Evolutionary conservation across 2,329 filamentous ascomycete species (phyloP).

Genomic region (Sporothrix pallida): DNA sequence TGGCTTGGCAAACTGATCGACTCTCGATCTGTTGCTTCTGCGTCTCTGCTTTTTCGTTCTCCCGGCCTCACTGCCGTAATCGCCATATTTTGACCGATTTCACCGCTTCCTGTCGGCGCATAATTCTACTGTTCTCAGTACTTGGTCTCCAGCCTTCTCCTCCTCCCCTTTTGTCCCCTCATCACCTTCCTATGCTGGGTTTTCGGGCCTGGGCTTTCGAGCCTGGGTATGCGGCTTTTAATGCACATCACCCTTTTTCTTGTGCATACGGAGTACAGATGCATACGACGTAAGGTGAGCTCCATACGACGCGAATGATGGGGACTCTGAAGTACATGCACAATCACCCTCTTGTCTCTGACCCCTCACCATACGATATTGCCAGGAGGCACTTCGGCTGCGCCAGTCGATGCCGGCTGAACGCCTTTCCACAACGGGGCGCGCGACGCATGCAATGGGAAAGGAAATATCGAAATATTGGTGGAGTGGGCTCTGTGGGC

Average conservation of each 20-base stretch:
- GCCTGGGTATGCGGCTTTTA: background rate
- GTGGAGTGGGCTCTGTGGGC: background rate
- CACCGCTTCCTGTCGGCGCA: too few species aligned
- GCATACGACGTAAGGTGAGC: background rate
- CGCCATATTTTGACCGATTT: too few species aligned
- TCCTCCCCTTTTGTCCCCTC: too few species aligned
- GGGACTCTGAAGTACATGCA: too few species aligned
- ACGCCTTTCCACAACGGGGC: constrained; percentile 22
- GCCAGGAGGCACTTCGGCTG: background rate
- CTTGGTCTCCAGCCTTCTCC: background rate
- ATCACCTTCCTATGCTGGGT: constrained; percentile 5
- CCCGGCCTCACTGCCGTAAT: background rate
- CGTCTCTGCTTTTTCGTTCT: background rate
- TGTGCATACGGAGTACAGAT: background rate
- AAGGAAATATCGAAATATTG: constrained; percentile 7
- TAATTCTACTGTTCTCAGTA: background rate
- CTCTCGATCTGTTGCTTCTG: constrained; percentile 11
- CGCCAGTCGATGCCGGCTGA: constrained; percentile 27
- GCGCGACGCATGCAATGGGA: background rate
- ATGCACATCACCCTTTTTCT: background rate
- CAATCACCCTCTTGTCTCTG: background rate
- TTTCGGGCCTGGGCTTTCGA: background rate
- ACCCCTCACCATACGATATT: background rate
- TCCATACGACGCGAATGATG: background rate
- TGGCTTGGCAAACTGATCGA: background rate